A percentile compares a stretch with the other conserved stretches of the same genome.
Conservation (phyloP, 2,329 filamentous ascomycete genomes). For the Fusarium caatingaense region DNA sequence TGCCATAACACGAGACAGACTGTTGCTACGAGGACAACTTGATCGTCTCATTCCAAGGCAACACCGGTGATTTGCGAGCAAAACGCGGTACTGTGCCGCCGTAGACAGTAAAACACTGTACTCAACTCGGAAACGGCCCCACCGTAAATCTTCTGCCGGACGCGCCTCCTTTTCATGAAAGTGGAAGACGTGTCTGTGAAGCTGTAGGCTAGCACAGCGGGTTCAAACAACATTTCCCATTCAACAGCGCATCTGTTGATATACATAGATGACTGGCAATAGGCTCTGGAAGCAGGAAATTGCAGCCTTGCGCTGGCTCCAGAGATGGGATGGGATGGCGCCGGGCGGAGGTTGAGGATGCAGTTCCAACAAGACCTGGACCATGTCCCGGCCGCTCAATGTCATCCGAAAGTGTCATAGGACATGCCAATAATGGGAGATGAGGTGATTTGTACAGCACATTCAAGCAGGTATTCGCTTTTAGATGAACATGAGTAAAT, state of each 20-base stretch:
- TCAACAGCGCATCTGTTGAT: constrained; percentile 10
- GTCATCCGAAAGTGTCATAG: constrained; percentile 18
- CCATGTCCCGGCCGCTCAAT: constrained; percentile 25
- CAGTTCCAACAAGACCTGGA: constrained; percentile 33
- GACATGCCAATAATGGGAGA: constrained; percentile 1
- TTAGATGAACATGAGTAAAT: not conserved
- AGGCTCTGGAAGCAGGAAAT: not conserved
- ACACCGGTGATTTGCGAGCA: not conserved
- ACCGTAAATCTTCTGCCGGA: constrained; percentile 30
- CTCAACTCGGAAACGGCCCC: constrained; percentile 34
- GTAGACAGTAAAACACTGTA: constrained; percentile 11
- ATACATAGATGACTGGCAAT: not conserved
- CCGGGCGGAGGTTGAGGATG: constrained; percentile 25
- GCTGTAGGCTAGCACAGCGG: constrained; percentile 22
- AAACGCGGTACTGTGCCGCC: constrained; percentile 24
- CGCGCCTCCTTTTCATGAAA: constrained; percentile 21
- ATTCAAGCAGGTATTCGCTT: not conserved
- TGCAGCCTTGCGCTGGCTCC: not conserved
- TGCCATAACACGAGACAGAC: not conserved
- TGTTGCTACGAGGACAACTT: not conserved
- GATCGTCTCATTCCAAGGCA: not conserved
- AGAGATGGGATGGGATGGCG: not conserved
- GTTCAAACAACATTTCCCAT: constrained; percentile 11
- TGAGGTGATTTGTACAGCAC: constrained; percentile 8
- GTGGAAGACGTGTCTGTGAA: constrained; percentile 14